Percentiles rank a stretch among this genome's conserved stretches.
These are phyloP conservation scores for Globisporangium ultimum DNA, from an alignment of 352 stramenopile genomes.

Conservation along the genomic window DNA sequence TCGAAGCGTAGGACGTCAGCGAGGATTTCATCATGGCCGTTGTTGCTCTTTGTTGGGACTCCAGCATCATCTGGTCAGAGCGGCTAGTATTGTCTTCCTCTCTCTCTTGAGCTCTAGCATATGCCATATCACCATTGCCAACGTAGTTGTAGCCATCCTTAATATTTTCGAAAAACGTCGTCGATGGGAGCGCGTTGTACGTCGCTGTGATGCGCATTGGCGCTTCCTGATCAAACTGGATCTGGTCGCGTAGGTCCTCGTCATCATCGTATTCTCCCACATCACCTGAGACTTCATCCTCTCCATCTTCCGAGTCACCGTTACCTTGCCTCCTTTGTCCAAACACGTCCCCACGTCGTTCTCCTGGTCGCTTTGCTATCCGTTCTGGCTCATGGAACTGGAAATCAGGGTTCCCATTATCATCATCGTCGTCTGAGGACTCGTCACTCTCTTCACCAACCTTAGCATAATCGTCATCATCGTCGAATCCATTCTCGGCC, in stretches of 20 bases:
- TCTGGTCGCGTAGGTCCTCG: background rate
- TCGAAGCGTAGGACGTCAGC: background rate
- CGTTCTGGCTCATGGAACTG: conserved; percentile 11
- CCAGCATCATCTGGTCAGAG: background rate
- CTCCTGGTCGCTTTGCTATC: background rate
- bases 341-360: background rate
- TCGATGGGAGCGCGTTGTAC: conserved; percentile 9
- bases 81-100: background rate
- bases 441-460: background rate
- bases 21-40: background rate
- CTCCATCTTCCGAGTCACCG: background rate
- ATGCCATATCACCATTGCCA: background rate
- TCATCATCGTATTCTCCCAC: background rate
- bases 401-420: conserved; percentile 11
- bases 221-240: conserved; percentile 11
- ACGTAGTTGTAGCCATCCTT: background rate
- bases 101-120: background rate
- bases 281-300: background rate
- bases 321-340: background rate
- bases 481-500: background rate
- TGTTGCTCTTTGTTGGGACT: background rate
- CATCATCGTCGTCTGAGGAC: background rate
- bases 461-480: background rate
- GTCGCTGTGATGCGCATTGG: conserved; percentile 5
- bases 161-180: conserved; percentile 2